Conservation (phyloP, 305 asterid genomes). For the Withania somnifera region DNA sequence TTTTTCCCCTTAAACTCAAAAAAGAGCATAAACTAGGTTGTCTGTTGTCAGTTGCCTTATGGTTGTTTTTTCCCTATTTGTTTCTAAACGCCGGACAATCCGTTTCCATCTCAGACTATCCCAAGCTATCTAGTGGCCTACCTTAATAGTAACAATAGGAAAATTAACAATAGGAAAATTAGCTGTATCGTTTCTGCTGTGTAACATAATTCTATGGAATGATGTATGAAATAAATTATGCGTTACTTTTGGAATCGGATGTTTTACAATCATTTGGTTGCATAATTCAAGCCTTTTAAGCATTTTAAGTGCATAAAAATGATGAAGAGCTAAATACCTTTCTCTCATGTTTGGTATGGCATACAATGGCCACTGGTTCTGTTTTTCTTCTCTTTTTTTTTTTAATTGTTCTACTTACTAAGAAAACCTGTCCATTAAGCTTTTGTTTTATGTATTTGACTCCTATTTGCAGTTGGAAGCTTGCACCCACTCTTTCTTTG, state of each 20-base stretch:
- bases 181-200: background rate
- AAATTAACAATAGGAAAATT: background rate
- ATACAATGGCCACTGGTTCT: too few species aligned
- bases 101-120: background rate
- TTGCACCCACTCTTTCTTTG: constrained; percentile 59
- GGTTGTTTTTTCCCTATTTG: background rate
- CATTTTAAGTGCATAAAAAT: background rate
- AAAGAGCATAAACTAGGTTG: background rate
- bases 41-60: background rate
- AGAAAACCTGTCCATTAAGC: background rate
- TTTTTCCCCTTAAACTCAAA: background rate
- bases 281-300: background rate
- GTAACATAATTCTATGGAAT: background rate
- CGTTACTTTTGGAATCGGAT: background rate
- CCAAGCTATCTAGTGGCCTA: background rate
- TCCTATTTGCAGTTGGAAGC: constrained; percentile 55
- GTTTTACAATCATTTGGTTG: background rate
- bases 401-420: background rate
- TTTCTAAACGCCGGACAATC: background rate
- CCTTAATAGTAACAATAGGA: background rate
- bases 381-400: too few species aligned
- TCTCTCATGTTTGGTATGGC: background rate
- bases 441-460: background rate
- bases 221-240: background rate
- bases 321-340: background rate